These are phyloP conservation scores for Lathyrus oleraceus DNA, from an alignment of 306 rosid species.

Conservation along the genomic window DNA sequence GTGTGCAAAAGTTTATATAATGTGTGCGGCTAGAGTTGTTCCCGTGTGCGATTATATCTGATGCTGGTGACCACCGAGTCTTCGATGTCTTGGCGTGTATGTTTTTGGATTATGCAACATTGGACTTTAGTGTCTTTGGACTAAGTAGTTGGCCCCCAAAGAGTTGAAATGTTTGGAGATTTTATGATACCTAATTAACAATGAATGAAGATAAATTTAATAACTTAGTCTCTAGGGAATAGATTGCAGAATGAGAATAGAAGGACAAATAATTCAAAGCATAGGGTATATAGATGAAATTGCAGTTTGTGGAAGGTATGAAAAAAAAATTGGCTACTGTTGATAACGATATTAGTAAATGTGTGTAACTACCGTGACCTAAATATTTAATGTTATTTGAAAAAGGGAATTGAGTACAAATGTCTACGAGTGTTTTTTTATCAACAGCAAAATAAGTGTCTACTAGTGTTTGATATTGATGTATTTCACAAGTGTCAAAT, in stretches of 20 bases:
- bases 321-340: conserved; percentile 1
- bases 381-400: conserved; percentile 36
- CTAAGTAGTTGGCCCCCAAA: too few species aligned
- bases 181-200: neutral
- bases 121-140: too few species aligned
- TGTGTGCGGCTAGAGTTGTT: too few species aligned
- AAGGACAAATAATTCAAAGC: neutral
- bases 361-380: conserved; percentile 26
- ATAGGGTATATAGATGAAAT: conserved; percentile 5
- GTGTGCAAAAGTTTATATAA: too few species aligned
- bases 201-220: too few species aligned
- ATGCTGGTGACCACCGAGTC: too few species aligned
- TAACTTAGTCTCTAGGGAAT: neutral
- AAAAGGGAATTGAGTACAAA: conserved; percentile 25
- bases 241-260: neutral
- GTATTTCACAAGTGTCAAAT: conserved; percentile 39
- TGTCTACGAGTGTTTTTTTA: neutral
- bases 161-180: neutral
- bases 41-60: too few species aligned
- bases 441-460: neutral
- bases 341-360: conserved; percentile 38
- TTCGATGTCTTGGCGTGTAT: too few species aligned
- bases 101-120: too few species aligned
- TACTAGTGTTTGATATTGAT: conserved; percentile 27
- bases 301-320: conserved; percentile 8